Evolutionary conservation across 2,329 filamentous ascomycete species (phyloP), one percentile per base, ranked within the genome.

Genomic region (Cytospora paraplurivora): DNA sequence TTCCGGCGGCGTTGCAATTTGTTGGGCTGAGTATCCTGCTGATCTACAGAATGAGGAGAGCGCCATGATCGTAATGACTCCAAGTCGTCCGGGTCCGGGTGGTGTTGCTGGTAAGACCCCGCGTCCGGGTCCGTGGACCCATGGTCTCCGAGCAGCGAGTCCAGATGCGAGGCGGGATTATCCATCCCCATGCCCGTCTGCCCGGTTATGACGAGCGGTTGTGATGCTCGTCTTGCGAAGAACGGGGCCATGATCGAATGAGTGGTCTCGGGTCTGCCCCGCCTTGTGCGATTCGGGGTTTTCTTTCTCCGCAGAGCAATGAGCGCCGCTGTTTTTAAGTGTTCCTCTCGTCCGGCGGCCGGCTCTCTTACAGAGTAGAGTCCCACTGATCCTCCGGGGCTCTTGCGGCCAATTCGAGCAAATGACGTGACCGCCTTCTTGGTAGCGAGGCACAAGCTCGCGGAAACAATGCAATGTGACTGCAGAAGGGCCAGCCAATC

Each of bases 1-100:
- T 62, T 61, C 11, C 64, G 38, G 15, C 64, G 56, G 33, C 64
- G 57, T 33, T 66, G 64, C 33, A 61, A 11, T 38, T 61, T 61
- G 38, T 61, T 61, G 11, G 58, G 51, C n/a, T 52, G 50, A 6
- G 58, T 38, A 1, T 37, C 37, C 38, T 51, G 58, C n/a, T 61
- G 62, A 10, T 59, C 38, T 32, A 52, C 27, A 27, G 27, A 27
- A 27, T 27, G 27, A 27, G 27, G 27, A 27, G 49, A 59, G 15
- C 63, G 63, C 15, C 55, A 59, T 17, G 63, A 66, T 38, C 51
- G 57, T 62, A 62, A 49, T 47, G 52, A 47, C 17, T 60, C 56
- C 54, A 62, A 33, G 47, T 50, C 21, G 47, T 63, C 47, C 44
- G 44, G 52, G 52, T 56, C 59, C 50, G 35, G 58, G 50, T 17